Base-by-base conservation (phyloP, 2,329 filamentous ascomycete species). In the Epichloe brachyelytri region DNA sequence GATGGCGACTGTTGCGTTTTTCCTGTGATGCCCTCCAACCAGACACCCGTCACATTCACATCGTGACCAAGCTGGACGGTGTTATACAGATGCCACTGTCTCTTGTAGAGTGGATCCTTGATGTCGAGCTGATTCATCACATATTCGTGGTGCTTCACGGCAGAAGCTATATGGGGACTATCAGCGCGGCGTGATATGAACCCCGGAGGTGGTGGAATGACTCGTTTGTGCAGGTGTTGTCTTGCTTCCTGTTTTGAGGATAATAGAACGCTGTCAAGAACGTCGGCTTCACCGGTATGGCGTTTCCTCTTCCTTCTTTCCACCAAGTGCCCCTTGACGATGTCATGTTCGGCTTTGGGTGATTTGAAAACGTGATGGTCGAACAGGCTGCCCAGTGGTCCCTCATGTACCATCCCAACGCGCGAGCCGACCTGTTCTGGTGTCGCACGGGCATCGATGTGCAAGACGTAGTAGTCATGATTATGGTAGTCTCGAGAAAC, bases 31-130 rank as follows among this genome's bases (percentile, higher is more conserved):
- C 90, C 91, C 59, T 93, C 81, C 59, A 88, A 65, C 93, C 93
- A 98, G 5, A 97, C 77, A 12, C 83, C 88, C 0, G 89, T 95
- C n/a, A 97, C 89, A 61, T 98, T 98, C 62, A 98, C 79, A 65
- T 98, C 93, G 68, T 97, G 87, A 5, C 90, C 91, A 0, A 81
- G 64, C 59, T 95, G 82, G 5, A 85, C 65, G 0, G 85, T 75
- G 64, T 98, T 98, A 71, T 86, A 83, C 45, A 98, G 72, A 75
- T 98, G 93, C 93, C 93, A 98, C 68, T 98, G 93, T 51, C 94
- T 85, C 41, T 78, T 75, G 68, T 97, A 98, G 49, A 95, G 95
- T 17, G 93, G 93, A 62, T 98, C 93, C 34, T 73, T 67, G 56
- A 98, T 97, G 14, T 75, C 73, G n/a, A 98, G 74, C 2, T 74